Percentiles rank a stretch among this genome's conserved stretches.
Conservation (phyloP, 352 stramenopile genomes). For the Globisporangium middletonii region DNA sequence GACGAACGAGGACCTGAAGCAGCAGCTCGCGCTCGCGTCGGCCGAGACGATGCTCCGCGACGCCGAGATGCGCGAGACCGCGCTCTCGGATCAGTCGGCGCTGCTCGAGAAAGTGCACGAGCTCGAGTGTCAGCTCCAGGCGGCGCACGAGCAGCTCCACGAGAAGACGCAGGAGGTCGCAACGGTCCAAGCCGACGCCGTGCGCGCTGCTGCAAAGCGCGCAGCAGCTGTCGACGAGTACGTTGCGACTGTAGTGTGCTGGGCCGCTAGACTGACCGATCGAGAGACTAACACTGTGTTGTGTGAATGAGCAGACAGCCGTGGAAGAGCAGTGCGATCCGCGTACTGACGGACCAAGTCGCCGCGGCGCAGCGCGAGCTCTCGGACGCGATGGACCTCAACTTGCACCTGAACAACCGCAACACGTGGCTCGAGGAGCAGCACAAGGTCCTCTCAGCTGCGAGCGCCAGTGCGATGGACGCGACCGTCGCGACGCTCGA, state of each 20-base stretch:
- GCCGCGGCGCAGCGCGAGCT: constrained; percentile 61
- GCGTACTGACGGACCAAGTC: constrained; percentile 68
- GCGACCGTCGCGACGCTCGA: constrained; percentile 15
- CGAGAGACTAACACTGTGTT: neutral
- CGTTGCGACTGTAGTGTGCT: constrained; percentile 3
- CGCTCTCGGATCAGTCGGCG: constrained; percentile 42
- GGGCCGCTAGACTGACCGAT: no score
- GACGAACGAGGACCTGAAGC: constrained; percentile 72
- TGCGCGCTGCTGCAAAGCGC: neutral
- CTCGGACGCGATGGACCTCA: constrained; percentile 80
- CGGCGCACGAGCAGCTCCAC: constrained; percentile 54
- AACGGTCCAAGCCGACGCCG: constrained; percentile 26
- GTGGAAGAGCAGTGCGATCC: constrained; percentile 51
- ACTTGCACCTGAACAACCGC: constrained; percentile 70
- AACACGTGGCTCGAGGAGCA: constrained; percentile 79
- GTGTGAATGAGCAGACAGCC: constrained; percentile 8
- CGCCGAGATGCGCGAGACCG: constrained; percentile 47
- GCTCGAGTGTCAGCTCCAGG: constrained; percentile 53
- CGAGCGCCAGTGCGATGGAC: constrained; percentile 15
- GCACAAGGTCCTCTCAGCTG: constrained; percentile 36
- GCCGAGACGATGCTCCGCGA: constrained; percentile 55
- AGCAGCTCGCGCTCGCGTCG: constrained; percentile 54
- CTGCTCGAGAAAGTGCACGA: constrained; percentile 47
- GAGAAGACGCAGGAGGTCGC: constrained; percentile 50
- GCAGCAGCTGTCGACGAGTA: constrained; percentile 26